A percentile compares a stretch with the other conserved stretches of the same genome.
phyloP scores from a whole-genome alignment of 177 flowering plant species.

The Vitis hybrid region DNA sequence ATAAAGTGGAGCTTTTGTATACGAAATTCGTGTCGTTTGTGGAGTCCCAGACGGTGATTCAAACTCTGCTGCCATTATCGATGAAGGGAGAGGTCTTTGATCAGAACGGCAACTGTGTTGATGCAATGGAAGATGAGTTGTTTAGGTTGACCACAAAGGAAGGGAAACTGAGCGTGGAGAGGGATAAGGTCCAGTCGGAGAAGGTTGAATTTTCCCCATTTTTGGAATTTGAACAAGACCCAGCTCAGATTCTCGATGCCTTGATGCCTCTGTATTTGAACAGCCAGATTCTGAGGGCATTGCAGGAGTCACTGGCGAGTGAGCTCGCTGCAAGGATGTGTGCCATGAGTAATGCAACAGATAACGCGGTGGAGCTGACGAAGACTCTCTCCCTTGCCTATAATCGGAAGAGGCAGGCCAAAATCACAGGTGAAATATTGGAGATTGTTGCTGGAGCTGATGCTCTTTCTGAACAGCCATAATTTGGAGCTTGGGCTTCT shows the following conservation, averaged over 20 bases:
- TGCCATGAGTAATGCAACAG: conserved; percentile 84
- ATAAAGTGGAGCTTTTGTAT: conserved; percentile 86
- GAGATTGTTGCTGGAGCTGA: conserved; percentile 96
- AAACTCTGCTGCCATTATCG: conserved; percentile 75
- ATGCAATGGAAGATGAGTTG: conserved; percentile 76
- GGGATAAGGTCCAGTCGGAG: conserved; percentile 37
- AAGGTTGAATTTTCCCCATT: conserved; percentile 41
- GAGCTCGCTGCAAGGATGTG: conserved; percentile 92
- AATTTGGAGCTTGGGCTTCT: conserved; percentile 3
- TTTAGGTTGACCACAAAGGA: conserved; percentile 77
- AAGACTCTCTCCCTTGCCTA: conserved; percentile 54
- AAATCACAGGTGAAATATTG: conserved; percentile 84
- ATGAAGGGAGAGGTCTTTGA: conserved; percentile 62
- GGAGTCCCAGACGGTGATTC: conserved; percentile 76
- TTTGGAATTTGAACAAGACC: conserved; percentile 91
- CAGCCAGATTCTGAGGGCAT: conserved; percentile 81
- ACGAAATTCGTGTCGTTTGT: conserved; percentile 80
- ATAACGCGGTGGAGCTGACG: conserved; percentile 78
- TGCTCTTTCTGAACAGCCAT: conserved; percentile 30
- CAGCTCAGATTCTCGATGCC: conserved; percentile 92
- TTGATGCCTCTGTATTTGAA: conserved; percentile 85
- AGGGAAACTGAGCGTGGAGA: conserved; percentile 80
- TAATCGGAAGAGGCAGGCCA: conserved; percentile 75
- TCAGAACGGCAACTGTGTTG: conserved; percentile 69
- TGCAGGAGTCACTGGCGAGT: conserved; percentile 89